phyloP scores from a whole-genome alignment of 331 rosid species.

The Quercus lobata region DNA sequence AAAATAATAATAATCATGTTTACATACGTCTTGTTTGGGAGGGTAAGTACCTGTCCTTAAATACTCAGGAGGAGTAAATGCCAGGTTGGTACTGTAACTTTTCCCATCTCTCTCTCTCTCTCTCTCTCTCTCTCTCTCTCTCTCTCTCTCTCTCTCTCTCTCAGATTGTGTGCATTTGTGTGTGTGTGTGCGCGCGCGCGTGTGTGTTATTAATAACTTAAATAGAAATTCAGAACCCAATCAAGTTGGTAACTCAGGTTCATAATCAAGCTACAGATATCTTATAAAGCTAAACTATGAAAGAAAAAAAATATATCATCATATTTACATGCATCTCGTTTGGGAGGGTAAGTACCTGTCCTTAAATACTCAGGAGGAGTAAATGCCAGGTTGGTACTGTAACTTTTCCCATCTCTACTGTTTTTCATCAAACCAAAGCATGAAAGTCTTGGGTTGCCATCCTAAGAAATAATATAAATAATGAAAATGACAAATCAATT shows the following conservation, averaged over 20 bases:
- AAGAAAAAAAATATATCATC: conserved; percentile 5
- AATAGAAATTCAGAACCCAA: neutral
- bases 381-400: conserved; percentile 92
- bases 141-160: no score
- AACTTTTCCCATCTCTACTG: conserved; percentile 94
- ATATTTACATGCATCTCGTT: conserved; percentile 5
- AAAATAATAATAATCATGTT: conserved; percentile 13
- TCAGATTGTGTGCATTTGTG: neutral
- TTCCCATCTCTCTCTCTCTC: conserved; percentile 77
- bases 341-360: conserved; percentile 50
- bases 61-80: conserved; percentile 96
- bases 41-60: conserved; percentile 66
- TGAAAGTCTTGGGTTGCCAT: no score
- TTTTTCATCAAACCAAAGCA: conserved; percentile 6
- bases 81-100: conserved; percentile 91
- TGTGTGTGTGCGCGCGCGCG: no score
- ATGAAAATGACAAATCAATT: conserved; percentile 6
- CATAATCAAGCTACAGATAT: conserved; percentile 9
- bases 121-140: neutral
- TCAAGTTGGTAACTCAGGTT: neutral
- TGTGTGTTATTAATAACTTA: neutral
- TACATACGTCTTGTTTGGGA: neutral
- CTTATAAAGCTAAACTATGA: neutral
- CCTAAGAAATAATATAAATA: conserved; percentile 37
- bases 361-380: conserved; percentile 96